These are phyloP conservation scores for Globisporangium canariense DNA, from an alignment of 352 stramenopile genomes.

Conservation along the genomic window DNA sequence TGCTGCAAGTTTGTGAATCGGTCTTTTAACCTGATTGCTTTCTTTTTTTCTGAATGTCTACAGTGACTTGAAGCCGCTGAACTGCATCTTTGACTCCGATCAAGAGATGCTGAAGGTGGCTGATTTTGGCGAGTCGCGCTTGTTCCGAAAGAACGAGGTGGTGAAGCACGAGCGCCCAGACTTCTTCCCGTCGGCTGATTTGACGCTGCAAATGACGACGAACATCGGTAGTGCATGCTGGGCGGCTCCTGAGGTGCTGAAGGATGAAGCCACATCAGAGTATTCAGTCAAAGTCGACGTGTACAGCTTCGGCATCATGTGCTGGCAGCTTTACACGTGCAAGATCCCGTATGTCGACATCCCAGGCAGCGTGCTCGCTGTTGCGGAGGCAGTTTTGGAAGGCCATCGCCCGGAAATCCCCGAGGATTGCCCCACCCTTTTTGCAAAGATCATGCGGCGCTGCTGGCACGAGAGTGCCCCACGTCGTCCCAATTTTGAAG, in stretches of 20 bases:
- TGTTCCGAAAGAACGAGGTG: slow-evolving; percentile 64
- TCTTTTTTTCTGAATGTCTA: not conserved
- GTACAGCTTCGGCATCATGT: slow-evolving; percentile 85
- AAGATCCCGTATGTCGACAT: slow-evolving; percentile 71
- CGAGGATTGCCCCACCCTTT: slow-evolving; percentile 51
- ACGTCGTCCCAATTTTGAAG: slow-evolving; percentile 68
- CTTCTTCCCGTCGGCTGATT: slow-evolving; percentile 59
- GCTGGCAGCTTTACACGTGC: slow-evolving; percentile 79
- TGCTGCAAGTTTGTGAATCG: not conserved
- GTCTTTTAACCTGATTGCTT: not conserved
- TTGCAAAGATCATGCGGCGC: slow-evolving; percentile 80
- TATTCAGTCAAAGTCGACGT: slow-evolving; percentile 86
- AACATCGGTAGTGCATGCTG: slow-evolving; percentile 81
- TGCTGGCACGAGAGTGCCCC: slow-evolving; percentile 73
- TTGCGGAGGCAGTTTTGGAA: slow-evolving; percentile 68
- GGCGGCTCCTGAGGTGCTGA: slow-evolving; percentile 70
- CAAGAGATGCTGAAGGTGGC: slow-evolving; percentile 78
- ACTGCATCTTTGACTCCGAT: slow-evolving; percentile 79
- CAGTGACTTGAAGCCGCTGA: slow-evolving; percentile 75
- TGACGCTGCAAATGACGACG: slow-evolving; percentile 78
- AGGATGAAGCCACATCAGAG: slow-evolving; percentile 60
- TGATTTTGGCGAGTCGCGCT: slow-evolving; percentile 72
- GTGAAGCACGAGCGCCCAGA: slow-evolving; percentile 35
- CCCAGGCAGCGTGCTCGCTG: slow-evolving; percentile 66
- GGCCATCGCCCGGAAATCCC: slow-evolving; percentile 65